Conservation (phyloP, 768 basidiomycete genomes). For the Lentinus brumalis region DNA sequence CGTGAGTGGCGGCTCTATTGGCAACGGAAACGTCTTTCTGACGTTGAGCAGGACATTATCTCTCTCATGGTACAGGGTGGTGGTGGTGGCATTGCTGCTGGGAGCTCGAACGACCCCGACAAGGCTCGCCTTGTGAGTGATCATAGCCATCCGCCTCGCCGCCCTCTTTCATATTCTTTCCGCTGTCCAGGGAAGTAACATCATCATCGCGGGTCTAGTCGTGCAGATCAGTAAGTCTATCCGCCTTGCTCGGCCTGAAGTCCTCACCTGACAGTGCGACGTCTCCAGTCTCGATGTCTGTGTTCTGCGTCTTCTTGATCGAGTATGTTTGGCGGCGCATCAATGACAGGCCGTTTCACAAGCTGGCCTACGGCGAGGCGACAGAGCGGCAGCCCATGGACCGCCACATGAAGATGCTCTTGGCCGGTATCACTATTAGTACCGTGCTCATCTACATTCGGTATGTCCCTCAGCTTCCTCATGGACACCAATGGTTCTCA, state of each 20-base stretch:
- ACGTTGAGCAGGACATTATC: constrained; percentile 34
- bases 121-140: constrained; percentile 15
- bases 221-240: constrained; percentile 29
- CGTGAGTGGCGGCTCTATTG: constrained; percentile 24
- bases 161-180: neutral
- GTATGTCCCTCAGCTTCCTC: constrained; percentile 18
- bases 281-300: constrained; percentile 40
- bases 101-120: constrained; percentile 13
- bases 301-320: constrained; percentile 43
- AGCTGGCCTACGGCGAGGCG: neutral
- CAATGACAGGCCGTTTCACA: constrained; percentile 38
- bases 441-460: constrained; percentile 32
- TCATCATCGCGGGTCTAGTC: constrained; percentile 33
- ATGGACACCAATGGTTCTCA: neutral
- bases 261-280: neutral
- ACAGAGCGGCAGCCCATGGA: constrained; percentile 14
- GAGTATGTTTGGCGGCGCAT: constrained; percentile 49
- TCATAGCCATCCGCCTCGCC: neutral
- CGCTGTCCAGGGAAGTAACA: constrained; percentile 27
- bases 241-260: neutral
- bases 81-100: constrained; percentile 38
- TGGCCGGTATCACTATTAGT: constrained; percentile 27
- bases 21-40: neutral
- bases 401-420: constrained; percentile 27
- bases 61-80: constrained; percentile 42